phyloP scores from a whole-genome alignment of 2,329 filamentous ascomycete species.

The Fusarium staphyleae region DNA sequence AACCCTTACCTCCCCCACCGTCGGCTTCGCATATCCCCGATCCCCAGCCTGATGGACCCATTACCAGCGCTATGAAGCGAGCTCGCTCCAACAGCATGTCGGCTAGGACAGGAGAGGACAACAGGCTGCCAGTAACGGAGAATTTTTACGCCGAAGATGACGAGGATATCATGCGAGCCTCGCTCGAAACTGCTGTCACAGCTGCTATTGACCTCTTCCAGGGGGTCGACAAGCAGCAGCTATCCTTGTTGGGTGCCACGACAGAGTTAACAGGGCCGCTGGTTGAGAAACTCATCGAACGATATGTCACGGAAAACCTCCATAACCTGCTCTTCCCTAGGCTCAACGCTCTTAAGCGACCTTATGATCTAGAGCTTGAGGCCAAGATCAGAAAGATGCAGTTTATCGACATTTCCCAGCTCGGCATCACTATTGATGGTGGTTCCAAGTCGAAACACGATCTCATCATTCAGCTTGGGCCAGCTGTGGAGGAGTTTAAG shows the following conservation, averaged over 20 bases:
- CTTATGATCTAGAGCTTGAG: slow-evolving; percentile 88
- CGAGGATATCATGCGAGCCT: slow-evolving; percentile 87
- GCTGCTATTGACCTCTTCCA: slow-evolving; percentile 96
- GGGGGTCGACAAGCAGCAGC: slow-evolving; percentile 91
- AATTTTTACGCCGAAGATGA: slow-evolving; percentile 84
- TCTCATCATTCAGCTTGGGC: slow-evolving; percentile 76
- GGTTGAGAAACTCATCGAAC: slow-evolving; percentile 92
- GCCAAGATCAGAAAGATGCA: slow-evolving; percentile 92
- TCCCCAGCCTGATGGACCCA: slow-evolving; percentile 63
- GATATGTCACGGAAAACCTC: slow-evolving; percentile 91
- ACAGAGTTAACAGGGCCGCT: slow-evolving; percentile 92
- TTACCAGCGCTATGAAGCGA: slow-evolving; percentile 61
- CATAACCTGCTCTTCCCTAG: slow-evolving; percentile 89
- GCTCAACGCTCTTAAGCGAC: slow-evolving; percentile 76
- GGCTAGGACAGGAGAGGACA: slow-evolving; percentile 43
- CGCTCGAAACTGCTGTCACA: slow-evolving; percentile 90
- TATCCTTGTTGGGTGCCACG: slow-evolving; percentile 88
- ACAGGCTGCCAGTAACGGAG: slow-evolving; percentile 60
- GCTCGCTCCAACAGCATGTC: slow-evolving; percentile 61
- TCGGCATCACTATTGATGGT: slow-evolving; percentile 86
- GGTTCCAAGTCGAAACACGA: slow-evolving; percentile 81
- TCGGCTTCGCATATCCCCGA: slow-evolving; percentile 67
- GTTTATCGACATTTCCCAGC: slow-evolving; percentile 90
- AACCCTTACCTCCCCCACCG: slow-evolving; percentile 79
- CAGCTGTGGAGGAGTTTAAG: slow-evolving; percentile 87